phyloP scores from a whole-genome alignment of 2,329 filamentous ascomycete species.

The Ophiostoma ips region DNA sequence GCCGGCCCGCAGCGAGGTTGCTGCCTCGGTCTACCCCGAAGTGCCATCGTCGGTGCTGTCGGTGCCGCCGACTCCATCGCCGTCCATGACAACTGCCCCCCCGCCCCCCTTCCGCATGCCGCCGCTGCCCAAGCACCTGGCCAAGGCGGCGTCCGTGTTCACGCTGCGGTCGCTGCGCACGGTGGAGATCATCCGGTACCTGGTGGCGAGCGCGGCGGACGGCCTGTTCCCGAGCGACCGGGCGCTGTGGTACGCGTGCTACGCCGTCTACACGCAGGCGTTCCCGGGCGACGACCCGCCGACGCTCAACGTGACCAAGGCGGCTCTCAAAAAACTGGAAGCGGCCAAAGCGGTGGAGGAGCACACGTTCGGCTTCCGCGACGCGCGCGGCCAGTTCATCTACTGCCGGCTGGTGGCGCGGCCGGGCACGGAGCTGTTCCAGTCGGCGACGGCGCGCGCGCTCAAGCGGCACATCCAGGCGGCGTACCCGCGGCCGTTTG shows the following conservation, averaged over 20 bases:
- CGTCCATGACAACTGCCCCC: background rate
- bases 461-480: slow-evolving; percentile 35
- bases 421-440: slow-evolving; percentile 28
- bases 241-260: slow-evolving; percentile 34
- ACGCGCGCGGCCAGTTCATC: slow-evolving; percentile 26
- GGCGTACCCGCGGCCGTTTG: slow-evolving; percentile 30
- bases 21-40: background rate
- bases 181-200: slow-evolving; percentile 27
- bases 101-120: slow-evolving; percentile 10
- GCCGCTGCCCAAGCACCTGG: slow-evolving; percentile 6
- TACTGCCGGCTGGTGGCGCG: slow-evolving; percentile 32
- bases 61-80: background rate
- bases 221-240: slow-evolving; percentile 39
- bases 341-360: slow-evolving; percentile 23
- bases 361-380: slow-evolving; percentile 31
- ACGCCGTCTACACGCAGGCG: slow-evolving; percentile 29
- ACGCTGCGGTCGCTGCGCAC: slow-evolving; percentile 19
- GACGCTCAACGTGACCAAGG: slow-evolving; percentile 25
- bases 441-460: slow-evolving; percentile 23
- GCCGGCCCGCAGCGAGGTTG: no score
- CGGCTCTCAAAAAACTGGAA: slow-evolving; percentile 26
- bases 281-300: slow-evolving; percentile 28
- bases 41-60: background rate
- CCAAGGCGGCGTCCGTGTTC: slow-evolving; percentile 11
- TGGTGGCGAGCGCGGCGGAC: slow-evolving; percentile 24